Conservation (phyloP, 139 green algal genomes). For the Yamagishiella unicocca region DNA sequence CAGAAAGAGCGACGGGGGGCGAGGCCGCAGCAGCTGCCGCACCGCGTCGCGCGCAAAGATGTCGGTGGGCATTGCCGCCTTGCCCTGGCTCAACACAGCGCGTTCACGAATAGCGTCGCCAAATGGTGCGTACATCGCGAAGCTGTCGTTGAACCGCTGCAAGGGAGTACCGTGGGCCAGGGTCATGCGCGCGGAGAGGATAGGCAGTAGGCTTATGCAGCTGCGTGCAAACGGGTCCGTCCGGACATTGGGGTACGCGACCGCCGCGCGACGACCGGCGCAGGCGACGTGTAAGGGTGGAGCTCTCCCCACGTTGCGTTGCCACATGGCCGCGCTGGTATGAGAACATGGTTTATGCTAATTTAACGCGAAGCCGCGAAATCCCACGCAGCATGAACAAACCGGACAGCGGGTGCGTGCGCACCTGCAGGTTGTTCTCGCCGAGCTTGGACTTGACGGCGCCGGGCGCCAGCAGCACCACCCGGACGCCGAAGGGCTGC, state of each 20-base stretch:
- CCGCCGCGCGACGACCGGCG: no score
- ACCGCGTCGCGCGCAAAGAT: conserved; percentile 31
- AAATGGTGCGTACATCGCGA: conserved; percentile 22
- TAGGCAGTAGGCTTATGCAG: no score
- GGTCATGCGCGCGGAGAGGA: no score
- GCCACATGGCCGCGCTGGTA: no score
- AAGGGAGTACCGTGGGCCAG: no score
- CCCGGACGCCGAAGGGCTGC: conserved; percentile 51
- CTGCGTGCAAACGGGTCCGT: no score
- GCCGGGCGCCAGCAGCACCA: conserved; percentile 57
- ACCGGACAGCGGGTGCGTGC: no score
- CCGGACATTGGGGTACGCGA: no score
- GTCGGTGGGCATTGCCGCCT: conserved; percentile 22
- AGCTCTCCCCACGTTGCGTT: no score
- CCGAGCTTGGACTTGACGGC: conserved; percentile 48
- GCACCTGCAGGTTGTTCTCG: conserved; percentile 33
- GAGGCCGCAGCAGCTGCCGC: not conserved
- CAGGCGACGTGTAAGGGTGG: no score
- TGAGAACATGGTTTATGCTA: no score
- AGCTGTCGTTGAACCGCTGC: not conserved
- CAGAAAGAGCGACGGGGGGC: conserved; percentile 5
- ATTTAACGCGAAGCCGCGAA: no score
- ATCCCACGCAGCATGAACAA: not conserved
- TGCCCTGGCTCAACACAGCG: not conserved
- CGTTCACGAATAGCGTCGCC: not conserved